Percentiles rank a stretch among this genome's conserved stretches.
Evolutionary conservation across 2,329 filamentous ascomycete species (phyloP).

Genomic region (Trichoderma sp.): DNA sequence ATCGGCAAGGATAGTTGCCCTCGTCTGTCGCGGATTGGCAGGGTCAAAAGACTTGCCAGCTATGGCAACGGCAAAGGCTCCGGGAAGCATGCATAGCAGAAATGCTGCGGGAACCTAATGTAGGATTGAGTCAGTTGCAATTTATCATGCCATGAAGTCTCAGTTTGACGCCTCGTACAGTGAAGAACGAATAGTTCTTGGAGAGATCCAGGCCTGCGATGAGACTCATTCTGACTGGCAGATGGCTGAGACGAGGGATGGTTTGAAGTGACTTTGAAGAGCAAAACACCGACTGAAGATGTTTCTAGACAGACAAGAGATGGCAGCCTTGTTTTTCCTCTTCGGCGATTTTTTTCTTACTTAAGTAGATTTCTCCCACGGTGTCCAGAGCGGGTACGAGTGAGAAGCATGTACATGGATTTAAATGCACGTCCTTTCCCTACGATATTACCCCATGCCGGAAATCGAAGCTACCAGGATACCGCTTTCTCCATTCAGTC

Average conservation of each 20-base stretch:
- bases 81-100: slow-evolving; percentile 36
- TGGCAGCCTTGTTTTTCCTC: background rate
- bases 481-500: background rate
- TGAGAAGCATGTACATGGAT: background rate
- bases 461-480: background rate
- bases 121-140: background rate
- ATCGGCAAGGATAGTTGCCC: slow-evolving; percentile 33
- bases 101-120: slow-evolving; percentile 43
- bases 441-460: background rate
- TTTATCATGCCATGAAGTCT: no score
- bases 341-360: background rate
- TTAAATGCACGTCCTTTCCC: background rate
- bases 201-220: slow-evolving; percentile 36
- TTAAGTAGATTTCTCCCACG: background rate
- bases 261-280: background rate
- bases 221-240: background rate
- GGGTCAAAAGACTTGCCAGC: slow-evolving; percentile 39
- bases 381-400: background rate
- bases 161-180: slow-evolving; percentile 23
- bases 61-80: slow-evolving; percentile 32
- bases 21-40: slow-evolving; percentile 39
- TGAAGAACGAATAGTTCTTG: slow-evolving; percentile 37
- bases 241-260: background rate
- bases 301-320: background rate
- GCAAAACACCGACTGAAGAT: background rate